Evolutionary conservation across 1,139 yeast genomes (phyloP).

Genomic region (Kodamaea plutei): DNA sequence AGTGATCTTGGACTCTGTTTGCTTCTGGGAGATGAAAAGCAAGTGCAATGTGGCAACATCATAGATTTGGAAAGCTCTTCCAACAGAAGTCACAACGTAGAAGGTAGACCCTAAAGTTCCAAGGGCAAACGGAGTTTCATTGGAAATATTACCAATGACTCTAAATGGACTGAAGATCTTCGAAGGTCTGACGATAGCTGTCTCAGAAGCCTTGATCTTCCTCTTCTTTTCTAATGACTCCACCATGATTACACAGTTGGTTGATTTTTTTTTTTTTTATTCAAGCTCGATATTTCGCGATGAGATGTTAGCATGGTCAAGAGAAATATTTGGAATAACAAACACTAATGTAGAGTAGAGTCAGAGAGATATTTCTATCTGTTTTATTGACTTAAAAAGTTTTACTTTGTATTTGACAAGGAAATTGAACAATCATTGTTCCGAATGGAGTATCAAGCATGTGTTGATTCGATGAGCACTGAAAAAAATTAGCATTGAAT

Average conservation of each 20-base stretch:
- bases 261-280: conserved; percentile 7
- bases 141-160: conserved; percentile 64
- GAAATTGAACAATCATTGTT: too few relatives aligned
- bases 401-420: too few relatives aligned
- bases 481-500: too few relatives aligned
- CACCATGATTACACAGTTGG: conserved; percentile 28
- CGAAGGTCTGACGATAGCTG: conserved; percentile 17
- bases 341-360: too few relatives aligned
- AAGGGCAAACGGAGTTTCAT: conserved; percentile 78
- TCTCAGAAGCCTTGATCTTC: conserved; percentile 15
- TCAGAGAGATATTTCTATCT: too few relatives aligned
- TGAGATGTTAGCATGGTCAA: too few relatives aligned
- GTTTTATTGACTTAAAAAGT: too few relatives aligned
- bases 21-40: conserved; percentile 79
- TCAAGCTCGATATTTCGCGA: conserved; percentile 1
- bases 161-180: conserved; percentile 45
- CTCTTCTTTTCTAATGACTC: conserved; percentile 32
- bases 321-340: not conserved
- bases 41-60: conserved; percentile 87
- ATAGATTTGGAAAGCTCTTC: conserved; percentile 84
- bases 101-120: conserved; percentile 88
- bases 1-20: conserved; percentile 66
- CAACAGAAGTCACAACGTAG: conserved; percentile 86
- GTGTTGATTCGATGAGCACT: too few relatives aligned
- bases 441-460: too few relatives aligned